Percentiles rank a stretch among this genome's conserved stretches.
Conservation (phyloP, 208 protist genomes). For the Acanthamoeba triangularis region DNA sequence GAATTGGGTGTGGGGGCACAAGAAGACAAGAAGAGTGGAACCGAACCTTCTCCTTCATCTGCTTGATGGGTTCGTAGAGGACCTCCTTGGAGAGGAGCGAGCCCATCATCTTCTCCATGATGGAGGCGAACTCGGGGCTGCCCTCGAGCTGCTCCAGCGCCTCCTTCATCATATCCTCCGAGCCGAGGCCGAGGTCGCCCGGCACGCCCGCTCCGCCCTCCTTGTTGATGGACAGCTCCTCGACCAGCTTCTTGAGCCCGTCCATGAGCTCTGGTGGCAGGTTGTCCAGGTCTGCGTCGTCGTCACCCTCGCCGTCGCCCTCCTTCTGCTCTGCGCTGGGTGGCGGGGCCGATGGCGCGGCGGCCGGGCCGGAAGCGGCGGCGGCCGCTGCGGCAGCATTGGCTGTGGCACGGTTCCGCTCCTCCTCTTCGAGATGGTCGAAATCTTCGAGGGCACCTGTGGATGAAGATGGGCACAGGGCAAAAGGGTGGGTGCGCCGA, state of each 20-base stretch:
- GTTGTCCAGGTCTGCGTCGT: constrained; percentile 59
- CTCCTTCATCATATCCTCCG: constrained; percentile 69
- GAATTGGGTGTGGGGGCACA: neutral
- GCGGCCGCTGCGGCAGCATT: neutral
- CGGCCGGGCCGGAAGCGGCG: neutral
- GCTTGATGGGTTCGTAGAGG: constrained; percentile 78
- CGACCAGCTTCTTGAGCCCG: constrained; percentile 66
- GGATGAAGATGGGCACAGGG: neutral
- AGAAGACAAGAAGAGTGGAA: neutral
- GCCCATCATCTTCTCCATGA: constrained; percentile 77
- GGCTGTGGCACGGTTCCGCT: constrained; percentile 7
- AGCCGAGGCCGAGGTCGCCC: constrained; percentile 2
- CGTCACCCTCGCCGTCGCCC: neutral
- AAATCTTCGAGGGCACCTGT: constrained; percentile 73
- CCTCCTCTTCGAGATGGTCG: constrained; percentile 37
- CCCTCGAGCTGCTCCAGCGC: constrained; percentile 67
- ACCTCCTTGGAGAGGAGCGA: constrained; percentile 62
- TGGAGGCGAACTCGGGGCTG: constrained; percentile 51
- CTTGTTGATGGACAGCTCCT: constrained; percentile 51
- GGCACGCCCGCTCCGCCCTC: neutral
- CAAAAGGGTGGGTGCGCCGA: too few relatives aligned
- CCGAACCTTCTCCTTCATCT: constrained; percentile 69
- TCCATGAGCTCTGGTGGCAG: constrained; percentile 74
- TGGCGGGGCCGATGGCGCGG: neutral
- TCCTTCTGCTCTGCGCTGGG: neutral